Evolutionary conservation across 495 filamentous ascomycete species (phyloP).

Genomic region (Articulospora tetracladia): DNA sequence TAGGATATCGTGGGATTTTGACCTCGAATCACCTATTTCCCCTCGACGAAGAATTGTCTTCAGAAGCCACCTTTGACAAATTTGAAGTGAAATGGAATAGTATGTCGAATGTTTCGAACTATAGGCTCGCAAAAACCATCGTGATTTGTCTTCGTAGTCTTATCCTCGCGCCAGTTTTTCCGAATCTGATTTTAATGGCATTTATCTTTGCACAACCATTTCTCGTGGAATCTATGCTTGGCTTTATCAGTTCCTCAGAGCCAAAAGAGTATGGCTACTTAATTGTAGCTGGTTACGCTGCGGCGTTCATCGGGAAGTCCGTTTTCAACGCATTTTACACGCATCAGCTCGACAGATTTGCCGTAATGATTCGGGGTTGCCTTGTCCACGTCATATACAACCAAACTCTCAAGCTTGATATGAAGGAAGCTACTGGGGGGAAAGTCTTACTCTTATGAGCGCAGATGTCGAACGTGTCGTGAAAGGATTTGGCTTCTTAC

Average conservation of each 20-base stretch:
- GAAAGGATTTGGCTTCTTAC: not conserved
- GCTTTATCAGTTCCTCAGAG: too few relatives aligned
- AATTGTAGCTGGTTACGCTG: not conserved
- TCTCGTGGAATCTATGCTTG: slow-evolving; percentile 29
- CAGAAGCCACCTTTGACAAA: not conserved
- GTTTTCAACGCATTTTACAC: slow-evolving; percentile 17
- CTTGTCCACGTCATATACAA: slow-evolving; percentile 52
- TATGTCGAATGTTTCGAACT: too few relatives aligned
- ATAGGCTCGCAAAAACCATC: not conserved
- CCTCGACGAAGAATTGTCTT: slow-evolving; percentile 19
- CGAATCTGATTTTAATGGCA: slow-evolving; percentile 43
- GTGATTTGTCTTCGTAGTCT: too few relatives aligned
- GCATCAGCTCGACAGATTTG: slow-evolving; percentile 30
- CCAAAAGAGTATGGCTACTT: not conserved
- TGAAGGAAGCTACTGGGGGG: too few relatives aligned
- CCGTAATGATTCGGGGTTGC: slow-evolving; percentile 46
- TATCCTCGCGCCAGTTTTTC: slow-evolving; percentile 12
- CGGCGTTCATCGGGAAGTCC: slow-evolving; percentile 38
- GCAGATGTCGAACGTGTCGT: slow-evolving; percentile 26
- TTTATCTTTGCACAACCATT: slow-evolving; percentile 66
- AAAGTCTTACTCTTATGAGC: slow-evolving; percentile 23
- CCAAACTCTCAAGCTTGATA: slow-evolving; percentile 34
- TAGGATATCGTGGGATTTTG: slow-evolving; percentile 35
- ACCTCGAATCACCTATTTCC: slow-evolving; percentile 35
- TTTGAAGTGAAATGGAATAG: too few relatives aligned